Conservation (phyloP, 2,329 filamentous ascomycete genomes). For the Coleophoma eucalyptorum region DNA sequence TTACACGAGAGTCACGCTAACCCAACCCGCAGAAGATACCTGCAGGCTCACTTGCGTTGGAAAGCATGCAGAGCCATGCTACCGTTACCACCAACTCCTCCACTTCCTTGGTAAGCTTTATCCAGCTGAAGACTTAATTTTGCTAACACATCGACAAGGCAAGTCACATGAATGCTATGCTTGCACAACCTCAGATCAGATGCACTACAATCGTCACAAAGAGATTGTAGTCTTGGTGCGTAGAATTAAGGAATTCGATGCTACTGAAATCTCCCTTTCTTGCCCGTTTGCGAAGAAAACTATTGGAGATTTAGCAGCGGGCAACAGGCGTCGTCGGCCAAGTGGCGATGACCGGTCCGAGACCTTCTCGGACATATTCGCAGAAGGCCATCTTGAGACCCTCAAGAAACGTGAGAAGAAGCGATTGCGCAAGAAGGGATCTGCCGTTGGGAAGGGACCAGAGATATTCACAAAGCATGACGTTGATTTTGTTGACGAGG, state of each 20-base stretch:
- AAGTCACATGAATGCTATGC: conserved; percentile 25
- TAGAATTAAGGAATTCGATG: conserved; percentile 18
- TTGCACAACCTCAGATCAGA: conserved; percentile 25
- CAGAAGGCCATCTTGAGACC: conserved; percentile 1
- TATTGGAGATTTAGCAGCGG: not conserved
- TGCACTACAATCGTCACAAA: conserved; percentile 26
- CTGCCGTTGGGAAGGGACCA: conserved; percentile 4
- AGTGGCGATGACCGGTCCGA: conserved; percentile 16
- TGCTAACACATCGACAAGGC: conserved; percentile 8
- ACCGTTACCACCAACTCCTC: conserved; percentile 27
- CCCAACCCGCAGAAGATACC: conserved; percentile 16
- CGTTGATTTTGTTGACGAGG: conserved; percentile 22
- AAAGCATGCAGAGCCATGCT: conserved; percentile 28
- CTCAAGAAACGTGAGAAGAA: conserved; percentile 18
- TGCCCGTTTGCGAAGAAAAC: not conserved
- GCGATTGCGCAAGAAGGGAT: conserved; percentile 15
- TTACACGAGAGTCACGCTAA: not conserved
- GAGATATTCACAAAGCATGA: conserved; percentile 18
- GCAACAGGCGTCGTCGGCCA: conserved; percentile 3
- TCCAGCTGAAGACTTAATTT: too few species aligned
- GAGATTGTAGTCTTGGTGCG: conserved; percentile 23
- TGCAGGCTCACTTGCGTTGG: conserved; percentile 26
- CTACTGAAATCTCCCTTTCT: not conserved
- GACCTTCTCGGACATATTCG: conserved; percentile 3
- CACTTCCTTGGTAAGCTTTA: conserved; percentile 25